A percentile compares a stretch with the other conserved stretches of the same genome.
Conservation (phyloP, 495 filamentous ascomycete species). For the Tirmania nivea region DNA sequence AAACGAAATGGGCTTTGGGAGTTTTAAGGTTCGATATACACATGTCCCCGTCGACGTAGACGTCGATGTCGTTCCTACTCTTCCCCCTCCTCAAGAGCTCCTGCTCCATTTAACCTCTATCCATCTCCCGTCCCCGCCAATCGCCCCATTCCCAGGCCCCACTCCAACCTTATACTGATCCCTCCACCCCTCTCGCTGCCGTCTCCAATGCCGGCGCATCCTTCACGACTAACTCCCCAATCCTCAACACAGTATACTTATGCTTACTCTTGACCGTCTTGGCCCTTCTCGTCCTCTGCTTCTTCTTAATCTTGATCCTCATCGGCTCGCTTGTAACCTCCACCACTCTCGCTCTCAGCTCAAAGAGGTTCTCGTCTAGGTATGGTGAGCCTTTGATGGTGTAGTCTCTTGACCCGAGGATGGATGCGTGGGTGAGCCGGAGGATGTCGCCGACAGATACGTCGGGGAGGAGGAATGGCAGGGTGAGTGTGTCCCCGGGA, state of each 20-base stretch:
- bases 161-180: neutral
- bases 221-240: slow-evolving; percentile 32
- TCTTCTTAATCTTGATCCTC: slow-evolving; percentile 78
- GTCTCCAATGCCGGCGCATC: neutral
- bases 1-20: too few species aligned
- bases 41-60: too few species aligned
- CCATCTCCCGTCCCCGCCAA: neutral
- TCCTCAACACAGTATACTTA: slow-evolving; percentile 59
- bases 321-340: slow-evolving; percentile 75
- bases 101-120: neutral
- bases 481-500: slow-evolving; percentile 58
- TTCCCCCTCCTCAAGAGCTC: too few species aligned
- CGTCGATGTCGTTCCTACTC: too few species aligned
- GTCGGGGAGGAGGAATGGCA: slow-evolving; percentile 82
- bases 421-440: slow-evolving; percentile 60
- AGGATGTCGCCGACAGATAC: slow-evolving; percentile 65
- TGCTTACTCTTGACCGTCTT: slow-evolving; percentile 68
- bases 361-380: slow-evolving; percentile 60
- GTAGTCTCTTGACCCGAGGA: slow-evolving; percentile 70
- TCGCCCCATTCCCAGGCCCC: neutral
- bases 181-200: neutral
- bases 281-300: slow-evolving; percentile 55
- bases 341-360: slow-evolving; percentile 67
- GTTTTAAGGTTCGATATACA: too few species aligned
- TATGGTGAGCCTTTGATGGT: slow-evolving; percentile 60